A percentile compares a stretch with the other conserved stretches of the same genome.
These are phyloP conservation scores for Neurospora pannonica DNA, from an alignment of 495 filamentous ascomycete genomes.

Conservation along the genomic window DNA sequence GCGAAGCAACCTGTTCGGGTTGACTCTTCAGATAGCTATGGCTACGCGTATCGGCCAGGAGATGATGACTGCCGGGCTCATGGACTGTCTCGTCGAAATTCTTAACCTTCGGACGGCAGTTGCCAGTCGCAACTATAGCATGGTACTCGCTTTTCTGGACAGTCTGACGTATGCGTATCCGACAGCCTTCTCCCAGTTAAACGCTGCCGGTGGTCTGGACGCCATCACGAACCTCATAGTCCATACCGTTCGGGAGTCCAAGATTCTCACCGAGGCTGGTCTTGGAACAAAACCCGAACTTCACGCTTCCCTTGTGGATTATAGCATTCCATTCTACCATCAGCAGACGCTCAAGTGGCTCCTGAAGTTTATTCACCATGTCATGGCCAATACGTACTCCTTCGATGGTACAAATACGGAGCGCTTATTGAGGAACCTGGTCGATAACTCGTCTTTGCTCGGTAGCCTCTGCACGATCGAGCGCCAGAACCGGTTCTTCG, in stretches of 20 bases:
- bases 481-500: conserved; percentile 65
- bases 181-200: conserved; percentile 70
- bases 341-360: conserved; percentile 89
- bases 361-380: conserved; percentile 91
- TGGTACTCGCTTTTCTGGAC: conserved; percentile 76
- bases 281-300: conserved; percentile 67
- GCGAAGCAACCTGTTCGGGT: conserved; percentile 76
- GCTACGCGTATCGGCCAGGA: conserved; percentile 59
- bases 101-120: conserved; percentile 73
- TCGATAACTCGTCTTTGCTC: conserved; percentile 82
- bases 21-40: conserved; percentile 68
- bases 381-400: conserved; percentile 66
- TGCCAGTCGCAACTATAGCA: conserved; percentile 71
- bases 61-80: conserved; percentile 75
- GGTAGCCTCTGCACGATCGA: conserved; percentile 73
- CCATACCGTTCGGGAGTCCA: conserved; percentile 64
- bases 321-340: conserved; percentile 81
- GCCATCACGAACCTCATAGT: conserved; percentile 75
- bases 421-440: conserved; percentile 80
- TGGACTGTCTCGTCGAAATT: conserved; percentile 83
- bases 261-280: conserved; percentile 51
- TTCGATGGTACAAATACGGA: conserved; percentile 67
- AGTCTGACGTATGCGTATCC: conserved; percentile 71
- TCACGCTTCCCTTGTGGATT: conserved; percentile 78
- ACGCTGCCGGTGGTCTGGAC: conserved; percentile 72